A percentile compares a stretch with the other conserved stretches of the same genome.
These are phyloP conservation scores for Phytophthora fragariae DNA, from an alignment of 352 stramenopile genomes.

Conservation along the genomic window DNA sequence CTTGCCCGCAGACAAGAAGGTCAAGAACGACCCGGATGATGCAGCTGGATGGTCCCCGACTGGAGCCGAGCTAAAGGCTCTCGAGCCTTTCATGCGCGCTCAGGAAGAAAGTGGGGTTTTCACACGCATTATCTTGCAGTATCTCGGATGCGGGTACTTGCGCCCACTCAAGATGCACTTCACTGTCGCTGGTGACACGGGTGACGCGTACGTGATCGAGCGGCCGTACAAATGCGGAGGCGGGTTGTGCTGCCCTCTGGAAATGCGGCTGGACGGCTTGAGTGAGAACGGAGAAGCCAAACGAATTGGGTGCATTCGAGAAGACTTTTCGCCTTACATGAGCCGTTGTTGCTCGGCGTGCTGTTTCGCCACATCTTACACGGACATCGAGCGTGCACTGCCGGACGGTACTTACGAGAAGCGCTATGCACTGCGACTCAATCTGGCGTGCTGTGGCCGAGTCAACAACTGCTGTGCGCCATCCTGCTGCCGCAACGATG, in stretches of 20 bases:
- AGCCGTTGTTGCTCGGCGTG: conserved; percentile 46
- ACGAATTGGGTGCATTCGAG: conserved; percentile 54
- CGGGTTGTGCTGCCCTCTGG: conserved; percentile 45
- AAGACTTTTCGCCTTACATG: conserved; percentile 68
- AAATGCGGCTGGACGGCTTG: conserved; percentile 54
- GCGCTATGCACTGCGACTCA: conserved; percentile 59
- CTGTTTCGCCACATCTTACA: conserved; percentile 72
- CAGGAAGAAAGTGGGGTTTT: conserved; percentile 50
- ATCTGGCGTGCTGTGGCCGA: conserved; percentile 62
- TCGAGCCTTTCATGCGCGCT: conserved; percentile 59
- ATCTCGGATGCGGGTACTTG: conserved; percentile 46
- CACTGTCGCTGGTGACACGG: conserved; percentile 41
- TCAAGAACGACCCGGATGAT: conserved; percentile 60
- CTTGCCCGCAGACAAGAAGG: conserved; percentile 55
- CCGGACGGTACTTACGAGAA: conserved; percentile 65
- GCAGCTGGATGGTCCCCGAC: conserved; percentile 55
- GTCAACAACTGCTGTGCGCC: conserved; percentile 78
- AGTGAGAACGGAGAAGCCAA: conserved; percentile 17
- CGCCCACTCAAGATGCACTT: conserved; percentile 61
- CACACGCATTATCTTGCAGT: conserved; percentile 45
- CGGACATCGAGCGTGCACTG: conserved; percentile 61
- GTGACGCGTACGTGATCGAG: conserved; percentile 61
- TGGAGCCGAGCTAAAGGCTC: conserved; percentile 50
- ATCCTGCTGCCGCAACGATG: conserved; percentile 70
- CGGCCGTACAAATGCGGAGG: conserved; percentile 49